Percentiles rank a stretch among this genome's conserved stretches.
phyloP scores from a whole-genome alignment of 345 rosid genomes.

The Linum tenue region DNA sequence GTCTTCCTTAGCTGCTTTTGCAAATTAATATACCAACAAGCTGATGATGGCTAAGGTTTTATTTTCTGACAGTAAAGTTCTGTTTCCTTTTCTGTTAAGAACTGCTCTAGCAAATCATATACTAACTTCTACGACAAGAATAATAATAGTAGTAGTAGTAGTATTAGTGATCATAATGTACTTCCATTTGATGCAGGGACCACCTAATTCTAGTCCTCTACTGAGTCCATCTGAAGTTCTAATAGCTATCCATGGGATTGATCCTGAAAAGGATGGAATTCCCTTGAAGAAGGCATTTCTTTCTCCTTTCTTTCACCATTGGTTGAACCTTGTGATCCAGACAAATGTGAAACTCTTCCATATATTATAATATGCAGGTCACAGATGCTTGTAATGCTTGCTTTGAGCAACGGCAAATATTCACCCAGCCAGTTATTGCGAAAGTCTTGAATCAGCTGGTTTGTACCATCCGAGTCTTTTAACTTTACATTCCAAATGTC shows the following conservation, averaged over 20 bases:
- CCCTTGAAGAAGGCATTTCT: constrained; percentile 76
- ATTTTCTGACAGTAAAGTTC: too few species aligned
- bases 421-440: constrained; percentile 93
- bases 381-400: constrained; percentile 94
- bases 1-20: too few species aligned
- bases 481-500: constrained; percentile 3
- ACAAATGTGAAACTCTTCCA: constrained; percentile 12
- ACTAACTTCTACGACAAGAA: too few species aligned
- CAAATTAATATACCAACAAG: too few species aligned
- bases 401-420: constrained; percentile 75
- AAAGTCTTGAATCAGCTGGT: constrained; percentile 97
- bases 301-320: constrained; percentile 7
- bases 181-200: constrained; percentile 39
- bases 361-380: constrained; percentile 43
- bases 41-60: too few species aligned
- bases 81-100: background rate
- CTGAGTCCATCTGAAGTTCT: constrained; percentile 79
- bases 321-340: constrained; percentile 8
- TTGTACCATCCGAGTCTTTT: constrained; percentile 18
- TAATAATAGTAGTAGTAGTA: too few species aligned
- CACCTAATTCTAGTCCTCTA: constrained; percentile 51
- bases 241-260: constrained; percentile 87
- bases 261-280: constrained; percentile 79
- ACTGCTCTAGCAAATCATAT: background rate
- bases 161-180: background rate